phyloP scores from a whole-genome alignment of 2,329 filamentous ascomycete species.

The Cytospora piceae region DNA sequence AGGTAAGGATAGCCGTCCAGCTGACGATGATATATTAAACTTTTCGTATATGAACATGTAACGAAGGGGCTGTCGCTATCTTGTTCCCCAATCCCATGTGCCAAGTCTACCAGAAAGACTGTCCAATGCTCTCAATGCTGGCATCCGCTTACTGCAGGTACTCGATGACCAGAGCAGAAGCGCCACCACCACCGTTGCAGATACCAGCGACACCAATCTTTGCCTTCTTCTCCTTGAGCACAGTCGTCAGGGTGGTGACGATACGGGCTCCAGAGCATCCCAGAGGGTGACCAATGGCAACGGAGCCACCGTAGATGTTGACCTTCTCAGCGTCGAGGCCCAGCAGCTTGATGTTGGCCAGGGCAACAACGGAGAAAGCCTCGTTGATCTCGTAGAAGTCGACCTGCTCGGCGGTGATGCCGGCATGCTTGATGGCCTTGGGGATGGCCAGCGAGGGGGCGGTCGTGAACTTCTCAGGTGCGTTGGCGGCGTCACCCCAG shows the following conservation, averaged over 20 bases:
- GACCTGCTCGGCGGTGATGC: conserved; percentile 74
- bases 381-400: conserved; percentile 99
- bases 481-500: conserved; percentile 92
- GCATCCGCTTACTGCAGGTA: conserved; percentile 57
- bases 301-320: conserved; percentile 92
- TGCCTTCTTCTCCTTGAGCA: conserved; percentile 86
- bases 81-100: background rate
- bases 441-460: conserved; percentile 92
- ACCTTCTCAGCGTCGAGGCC: conserved; percentile 80
- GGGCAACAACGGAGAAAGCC: conserved; percentile 94
- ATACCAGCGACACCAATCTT: conserved; percentile 95
- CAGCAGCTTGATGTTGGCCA: conserved; percentile 95
- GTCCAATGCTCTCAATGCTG: background rate
- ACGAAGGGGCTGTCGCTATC: background rate
- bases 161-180: conserved; percentile 92
- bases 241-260: conserved; percentile 84
- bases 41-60: conserved; percentile 6
- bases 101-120: background rate
- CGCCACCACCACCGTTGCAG: conserved; percentile 97
- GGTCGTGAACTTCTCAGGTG: conserved; percentile 94
- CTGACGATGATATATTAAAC: background rate
- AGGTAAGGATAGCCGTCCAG: background rate
- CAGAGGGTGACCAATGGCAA: conserved; percentile 93
- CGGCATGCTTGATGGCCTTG: conserved; percentile 95
- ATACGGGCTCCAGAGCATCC: conserved; percentile 94